These are phyloP conservation scores for Amorphotheca resinae DNA, from an alignment of 495 filamentous ascomycete species.

Conservation along the genomic window DNA sequence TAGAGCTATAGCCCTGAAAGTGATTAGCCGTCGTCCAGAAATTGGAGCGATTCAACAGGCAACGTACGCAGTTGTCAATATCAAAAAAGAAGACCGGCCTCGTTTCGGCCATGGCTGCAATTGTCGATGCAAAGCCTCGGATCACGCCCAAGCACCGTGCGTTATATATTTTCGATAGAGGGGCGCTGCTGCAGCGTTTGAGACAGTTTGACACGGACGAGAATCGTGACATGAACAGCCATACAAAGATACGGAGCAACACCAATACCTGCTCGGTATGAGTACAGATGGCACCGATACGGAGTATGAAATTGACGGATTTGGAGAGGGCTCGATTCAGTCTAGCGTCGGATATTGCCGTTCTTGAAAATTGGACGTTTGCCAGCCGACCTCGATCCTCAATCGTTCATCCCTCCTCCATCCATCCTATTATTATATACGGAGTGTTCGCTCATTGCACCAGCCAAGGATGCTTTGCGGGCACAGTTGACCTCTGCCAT, in stretches of 20 bases:
- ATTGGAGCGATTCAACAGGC: neutral
- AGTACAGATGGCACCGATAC: no score
- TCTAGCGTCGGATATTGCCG: no score
- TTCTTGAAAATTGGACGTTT: no score
- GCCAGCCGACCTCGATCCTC: no score
- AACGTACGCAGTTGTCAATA: conserved; percentile 88
- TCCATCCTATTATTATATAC: no score
- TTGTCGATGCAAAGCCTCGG: neutral
- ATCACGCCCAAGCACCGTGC: neutral
- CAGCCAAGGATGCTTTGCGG: no score
- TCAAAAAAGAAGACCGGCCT: conserved; percentile 75
- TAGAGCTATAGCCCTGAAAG: conserved; percentile 34
- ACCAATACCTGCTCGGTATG: no score
- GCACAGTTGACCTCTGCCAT: neutral
- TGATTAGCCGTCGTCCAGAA: neutral
- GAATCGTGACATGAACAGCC: neutral
- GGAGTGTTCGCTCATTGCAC: no score
- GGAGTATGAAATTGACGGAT: no score
- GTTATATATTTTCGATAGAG: neutral
- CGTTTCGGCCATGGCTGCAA: conserved; percentile 11
- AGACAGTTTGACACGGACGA: neutral
- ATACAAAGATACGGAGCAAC: neutral
- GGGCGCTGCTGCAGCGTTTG: neutral
- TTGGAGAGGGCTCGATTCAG: no score
- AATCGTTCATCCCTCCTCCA: no score